Conservation (phyloP, 208 protist species). For the Borovskyia barvae region DNA sequence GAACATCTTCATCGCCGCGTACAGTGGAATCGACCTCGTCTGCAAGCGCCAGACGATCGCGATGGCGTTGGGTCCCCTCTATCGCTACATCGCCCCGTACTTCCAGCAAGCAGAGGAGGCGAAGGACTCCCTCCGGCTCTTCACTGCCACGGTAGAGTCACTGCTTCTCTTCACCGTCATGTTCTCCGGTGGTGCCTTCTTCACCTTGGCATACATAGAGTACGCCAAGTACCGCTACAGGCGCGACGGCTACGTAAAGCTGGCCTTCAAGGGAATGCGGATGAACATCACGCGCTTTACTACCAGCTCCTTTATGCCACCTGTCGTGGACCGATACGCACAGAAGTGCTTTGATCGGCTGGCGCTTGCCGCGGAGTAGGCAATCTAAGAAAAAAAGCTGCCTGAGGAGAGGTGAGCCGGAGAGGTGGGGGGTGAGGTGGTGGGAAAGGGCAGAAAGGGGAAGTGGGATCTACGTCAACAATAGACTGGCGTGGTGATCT, state of each 20-base stretch:
- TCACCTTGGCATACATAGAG: conserved; percentile 77
- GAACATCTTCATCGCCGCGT: conserved; percentile 34
- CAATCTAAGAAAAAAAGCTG: too few relatives aligned
- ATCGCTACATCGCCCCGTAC: conserved; percentile 32
- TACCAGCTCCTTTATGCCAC: conserved; percentile 38
- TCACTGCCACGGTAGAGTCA: conserved; percentile 62
- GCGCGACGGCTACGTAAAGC: conserved; percentile 59
- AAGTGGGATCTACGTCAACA: too few relatives aligned
- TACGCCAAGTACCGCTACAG: conserved; percentile 76
- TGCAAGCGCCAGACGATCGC: conserved; percentile 30
- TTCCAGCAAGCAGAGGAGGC: conserved; percentile 31
- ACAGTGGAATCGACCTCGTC: conserved; percentile 44
- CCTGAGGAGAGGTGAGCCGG: too few relatives aligned
- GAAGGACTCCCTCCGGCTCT: conserved; percentile 31
- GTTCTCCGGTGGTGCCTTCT: conserved; percentile 63
- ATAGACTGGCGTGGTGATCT: too few relatives aligned
- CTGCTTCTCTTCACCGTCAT: conserved; percentile 66
- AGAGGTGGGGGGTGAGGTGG: too few relatives aligned
- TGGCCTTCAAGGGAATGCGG: conserved; percentile 63
- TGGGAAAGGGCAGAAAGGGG: too few relatives aligned
- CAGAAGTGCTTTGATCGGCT: conserved; percentile 74
- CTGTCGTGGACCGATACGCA: conserved; percentile 42
- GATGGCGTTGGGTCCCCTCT: conserved; percentile 27
- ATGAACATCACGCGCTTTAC: conserved; percentile 54
- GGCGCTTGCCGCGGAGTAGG: conserved; percentile 30